Evolutionary conservation across 352 stramenopile species (phyloP).

Genomic region (Globisporangium splendens): DNA sequence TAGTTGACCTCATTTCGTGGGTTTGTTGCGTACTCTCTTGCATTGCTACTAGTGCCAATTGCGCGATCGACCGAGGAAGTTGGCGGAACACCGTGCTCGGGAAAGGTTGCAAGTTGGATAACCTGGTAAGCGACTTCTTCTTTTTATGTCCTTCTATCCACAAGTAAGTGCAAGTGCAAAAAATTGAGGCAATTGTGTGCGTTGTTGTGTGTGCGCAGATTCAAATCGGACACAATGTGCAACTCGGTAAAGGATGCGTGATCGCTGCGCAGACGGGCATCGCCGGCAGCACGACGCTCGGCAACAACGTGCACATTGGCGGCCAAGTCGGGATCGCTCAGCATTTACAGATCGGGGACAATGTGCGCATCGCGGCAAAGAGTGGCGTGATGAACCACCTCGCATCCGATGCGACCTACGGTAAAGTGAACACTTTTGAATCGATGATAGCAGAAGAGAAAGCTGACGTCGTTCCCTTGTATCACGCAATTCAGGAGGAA

Average conservation of each 20-base stretch:
- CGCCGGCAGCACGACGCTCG: slow-evolving; percentile 75
- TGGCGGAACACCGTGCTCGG: slow-evolving; percentile 81
- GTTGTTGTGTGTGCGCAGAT: slow-evolving; percentile 35
- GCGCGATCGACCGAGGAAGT: slow-evolving; percentile 77
- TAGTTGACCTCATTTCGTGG: not conserved
- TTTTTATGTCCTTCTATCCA: not conserved
- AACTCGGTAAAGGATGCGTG: slow-evolving; percentile 67
- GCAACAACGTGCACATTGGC: slow-evolving; percentile 71
- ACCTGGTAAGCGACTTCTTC: slow-evolving; percentile 38
- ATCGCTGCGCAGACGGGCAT: slow-evolving; percentile 82
- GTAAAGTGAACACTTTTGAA: slow-evolving; percentile 14
- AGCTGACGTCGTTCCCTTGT: slow-evolving; percentile 6
- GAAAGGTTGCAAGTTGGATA: slow-evolving; percentile 78
- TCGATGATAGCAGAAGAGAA: not conserved
- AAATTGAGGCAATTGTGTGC: not conserved
- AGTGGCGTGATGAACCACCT: slow-evolving; percentile 82
- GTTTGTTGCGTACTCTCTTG: too few species aligned
- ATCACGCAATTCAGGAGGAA: slow-evolving; percentile 37
- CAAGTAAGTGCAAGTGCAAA: not conserved
- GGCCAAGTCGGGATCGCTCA: slow-evolving; percentile 84
- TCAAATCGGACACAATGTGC: slow-evolving; percentile 85
- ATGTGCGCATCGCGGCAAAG: slow-evolving; percentile 83
- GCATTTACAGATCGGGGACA: slow-evolving; percentile 74
- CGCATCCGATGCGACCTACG: slow-evolving; percentile 47
- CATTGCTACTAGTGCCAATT: slow-evolving; percentile 48